phyloP scores from a whole-genome alignment of 2,329 filamentous ascomycete genomes.

The Hypoxylon sp. region DNA sequence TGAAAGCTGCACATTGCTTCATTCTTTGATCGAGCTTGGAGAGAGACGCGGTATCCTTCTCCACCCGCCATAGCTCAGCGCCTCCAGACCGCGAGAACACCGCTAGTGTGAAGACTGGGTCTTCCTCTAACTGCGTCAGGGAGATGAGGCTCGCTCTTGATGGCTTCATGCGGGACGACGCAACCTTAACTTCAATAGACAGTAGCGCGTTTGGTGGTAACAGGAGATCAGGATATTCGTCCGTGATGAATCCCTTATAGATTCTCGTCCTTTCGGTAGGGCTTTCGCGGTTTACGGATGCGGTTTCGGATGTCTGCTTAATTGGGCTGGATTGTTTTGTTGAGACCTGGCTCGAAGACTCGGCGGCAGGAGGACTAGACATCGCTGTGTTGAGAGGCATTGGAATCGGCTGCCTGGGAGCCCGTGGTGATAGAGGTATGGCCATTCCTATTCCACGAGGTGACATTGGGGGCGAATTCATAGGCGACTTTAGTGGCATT shows the following conservation, averaged over 20 bases:
- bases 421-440: constrained; percentile 76
- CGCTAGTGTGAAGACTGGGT: constrained; percentile 92
- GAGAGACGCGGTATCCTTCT: constrained; percentile 88
- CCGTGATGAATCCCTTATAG: constrained; percentile 82
- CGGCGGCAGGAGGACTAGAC: constrained; percentile 66
- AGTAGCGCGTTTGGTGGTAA: constrained; percentile 90
- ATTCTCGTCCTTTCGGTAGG: constrained; percentile 65
- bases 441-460: constrained; percentile 64
- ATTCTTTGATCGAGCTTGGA: constrained; percentile 85
- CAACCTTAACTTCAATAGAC: constrained; percentile 86
- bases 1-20: constrained; percentile 78
- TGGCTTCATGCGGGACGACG: constrained; percentile 94
- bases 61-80: constrained; percentile 90
- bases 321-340: constrained; percentile 57
- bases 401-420: constrained; percentile 79
- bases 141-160: constrained; percentile 87
- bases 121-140: constrained; percentile 84
- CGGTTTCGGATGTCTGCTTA: constrained; percentile 51
- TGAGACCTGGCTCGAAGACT: constrained; percentile 54
- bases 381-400: constrained; percentile 77
- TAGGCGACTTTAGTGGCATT: constrained; percentile 62
- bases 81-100: constrained; percentile 81
- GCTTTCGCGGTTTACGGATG: constrained; percentile 53
- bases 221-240: constrained; percentile 87
- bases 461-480: constrained; percentile 77